Evolutionary conservation across 345 rosid species (phyloP), one percentile per base, ranked within the genome.

Genomic region (Heritiera littoralis): DNA sequence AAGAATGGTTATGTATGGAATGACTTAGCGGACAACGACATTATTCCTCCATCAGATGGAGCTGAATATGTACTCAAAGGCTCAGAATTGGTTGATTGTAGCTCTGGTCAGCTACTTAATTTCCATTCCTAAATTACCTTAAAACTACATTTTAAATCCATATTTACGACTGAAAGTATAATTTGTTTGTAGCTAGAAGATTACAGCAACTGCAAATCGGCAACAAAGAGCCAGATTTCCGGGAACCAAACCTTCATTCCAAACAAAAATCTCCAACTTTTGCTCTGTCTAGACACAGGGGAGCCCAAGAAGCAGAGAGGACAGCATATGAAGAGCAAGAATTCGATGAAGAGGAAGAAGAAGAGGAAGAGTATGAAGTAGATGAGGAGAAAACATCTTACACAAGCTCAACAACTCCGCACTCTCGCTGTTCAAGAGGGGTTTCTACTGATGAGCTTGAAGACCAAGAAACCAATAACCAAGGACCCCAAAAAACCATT

Each of bases 1-100:
- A 95, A 90, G 77, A 95, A 90, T 81, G 98, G 98, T 13, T 95
- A 89, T 64, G 98, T 95, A n/a, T 95, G 98, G 98, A 92, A 95
- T 66, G 98, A 95, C 56, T 88, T 95, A 71, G 86, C 89, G 28
- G 97, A 90, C 59, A 92, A 90, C 78, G 98, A 95, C 80, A 78
- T 87, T n/a, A 90, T 93, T 56, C 83, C 82, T 72, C 95, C 95
- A 13, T 83, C 94, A 10, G 97, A 91, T 59, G 92, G 92, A 86
- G 90, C 92, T 66, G 98, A 95, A 51, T 92, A 86, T 80, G 98
- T 95, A 1, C 92, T 95, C 79, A 95, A 95, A 86, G 98, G 98
- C 18, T 95, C 98, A n/a, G 97, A 95, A 72, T 79, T 95, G 74
- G 68, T 89, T 52, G 80, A 82, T 43, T 80, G 84, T 41, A 81